Percentiles rank a stretch among this genome's conserved stretches.
Conservation (phyloP, 306 rosid genomes). For the Hippophae tibetana region DNA sequence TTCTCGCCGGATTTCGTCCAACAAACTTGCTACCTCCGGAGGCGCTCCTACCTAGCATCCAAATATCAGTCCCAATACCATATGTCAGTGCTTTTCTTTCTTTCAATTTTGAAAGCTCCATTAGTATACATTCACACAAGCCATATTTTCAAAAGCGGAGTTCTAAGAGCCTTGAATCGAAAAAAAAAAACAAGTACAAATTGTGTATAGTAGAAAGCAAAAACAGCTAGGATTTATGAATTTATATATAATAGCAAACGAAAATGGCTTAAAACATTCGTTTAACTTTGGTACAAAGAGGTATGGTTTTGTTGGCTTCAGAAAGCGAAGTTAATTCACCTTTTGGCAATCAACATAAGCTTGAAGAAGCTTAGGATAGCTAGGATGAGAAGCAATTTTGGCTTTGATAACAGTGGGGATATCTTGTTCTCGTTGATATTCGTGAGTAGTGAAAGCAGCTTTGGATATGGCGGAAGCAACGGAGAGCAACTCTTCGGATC, state of each 20-base stretch:
- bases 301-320: no score
- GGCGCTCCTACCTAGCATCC: slow-evolving; percentile 80
- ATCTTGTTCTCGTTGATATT: slow-evolving; percentile 41
- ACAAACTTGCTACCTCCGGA: slow-evolving; percentile 65
- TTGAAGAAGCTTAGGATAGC: slow-evolving; percentile 73
- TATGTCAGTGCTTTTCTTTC: not conserved
- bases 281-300: not conserved
- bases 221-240: no score
- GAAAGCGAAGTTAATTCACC: slow-evolving; percentile 28
- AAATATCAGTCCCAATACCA: not conserved
- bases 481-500: slow-evolving; percentile 66
- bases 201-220: no score
- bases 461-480: slow-evolving; percentile 33
- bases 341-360: slow-evolving; percentile 94
- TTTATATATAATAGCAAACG: no score
- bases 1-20: slow-evolving; percentile 74
- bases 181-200: no score
- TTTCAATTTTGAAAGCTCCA: not conserved
- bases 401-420: slow-evolving; percentile 57
- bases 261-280: no score
- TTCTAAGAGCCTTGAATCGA: no score
- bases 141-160: not conserved
- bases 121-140: not conserved
- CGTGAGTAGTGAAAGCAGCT: slow-evolving; percentile 31
- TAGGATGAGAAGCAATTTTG: slow-evolving; percentile 77